Base-by-base conservation (phyloP, 176 grass and related monocot species). In the Lolium multiflorum region DNA sequence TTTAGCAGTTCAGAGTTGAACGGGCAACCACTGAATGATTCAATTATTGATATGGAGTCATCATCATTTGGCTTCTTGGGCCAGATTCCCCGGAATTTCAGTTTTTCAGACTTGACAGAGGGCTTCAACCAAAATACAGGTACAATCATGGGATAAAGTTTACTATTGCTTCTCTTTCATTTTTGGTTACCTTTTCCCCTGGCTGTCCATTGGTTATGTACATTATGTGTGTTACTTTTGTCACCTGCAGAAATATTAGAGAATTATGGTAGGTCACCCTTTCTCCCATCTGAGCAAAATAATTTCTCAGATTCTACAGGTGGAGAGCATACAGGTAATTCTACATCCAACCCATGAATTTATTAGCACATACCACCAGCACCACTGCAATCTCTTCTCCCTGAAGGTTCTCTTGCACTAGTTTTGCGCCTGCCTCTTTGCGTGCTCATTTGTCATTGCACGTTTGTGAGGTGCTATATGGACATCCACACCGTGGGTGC, bases 1-100 rank as follows among this genome's bases (percentile, higher is more conserved):
- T 99, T 96, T 84, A 93, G 89, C 68, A 93, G 92, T 80, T 96
- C 94, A 77, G 97, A 99, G 46, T 89, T 99, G 87, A 96, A 90
- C 43, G 97, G 92, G 25, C 94, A 99, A 90, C 90, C 82, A 37
- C 60, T 94, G 35, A 87, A 90, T 81, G 92, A 94, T 84, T 86
- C 92, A 49, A 76, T 99, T 55, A 58, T 93, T 82, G 97, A 99
- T 77, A 93, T 96, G 22, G 96, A 98, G 81, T 88, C 90, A 38
- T 91, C 82, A 35, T 86, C 94, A 16, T 94, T 94, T 88, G 89
- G 89, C 80, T 94, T 94, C 85, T 89, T 97, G 82, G 90, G 83
- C 79, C 94, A 96, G 82, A 91, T 98, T 81, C 89, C 97, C 58
- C 90, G 71, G 48, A 99, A 89, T 91, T 99, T 96, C 57, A 94